A percentile compares a stretch with the other conserved stretches of the same genome.
Evolutionary conservation across 805 yeast species (phyloP).

Genomic region (Tetrapisispora phaffii): DNA sequence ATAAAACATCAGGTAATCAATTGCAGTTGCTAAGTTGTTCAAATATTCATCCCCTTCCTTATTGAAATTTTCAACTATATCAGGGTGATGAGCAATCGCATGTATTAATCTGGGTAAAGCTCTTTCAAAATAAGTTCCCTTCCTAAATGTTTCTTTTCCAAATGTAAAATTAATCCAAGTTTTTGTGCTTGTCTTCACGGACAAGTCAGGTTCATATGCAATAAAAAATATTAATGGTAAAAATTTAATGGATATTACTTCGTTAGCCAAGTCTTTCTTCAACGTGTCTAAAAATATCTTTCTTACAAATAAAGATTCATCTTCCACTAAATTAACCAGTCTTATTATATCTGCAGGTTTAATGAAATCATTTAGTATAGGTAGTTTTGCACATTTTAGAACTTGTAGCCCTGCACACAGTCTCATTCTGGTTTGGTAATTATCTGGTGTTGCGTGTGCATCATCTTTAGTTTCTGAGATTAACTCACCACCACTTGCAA

Average conservation of each 20-base stretch:
- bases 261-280: constrained; percentile 42
- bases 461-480: constrained; percentile 35
- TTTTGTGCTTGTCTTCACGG: constrained; percentile 40
- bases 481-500: constrained; percentile 73
- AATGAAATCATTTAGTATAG: constrained; percentile 43
- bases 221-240: constrained; percentile 58
- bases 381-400: constrained; percentile 51
- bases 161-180: constrained; percentile 67
- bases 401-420: constrained; percentile 57
- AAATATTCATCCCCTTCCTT: constrained; percentile 26
- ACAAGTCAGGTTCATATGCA: constrained; percentile 62
- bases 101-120: constrained; percentile 59
- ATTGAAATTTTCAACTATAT: constrained; percentile 42
- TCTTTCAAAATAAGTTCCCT: constrained; percentile 50
- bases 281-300: constrained; percentile 39
- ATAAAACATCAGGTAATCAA: constrained; percentile 51
- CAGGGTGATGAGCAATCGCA: constrained; percentile 58
- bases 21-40: constrained; percentile 43
- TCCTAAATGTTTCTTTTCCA: constrained; percentile 23
- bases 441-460: constrained; percentile 51
- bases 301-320: constrained; percentile 52
- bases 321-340: constrained; percentile 54
- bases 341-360: constrained; percentile 42
- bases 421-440: constrained; percentile 51
- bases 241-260: constrained; percentile 52